Conservation (phyloP, 768 basidiomycete genomes). For the Baorangia bicolor region DNA sequence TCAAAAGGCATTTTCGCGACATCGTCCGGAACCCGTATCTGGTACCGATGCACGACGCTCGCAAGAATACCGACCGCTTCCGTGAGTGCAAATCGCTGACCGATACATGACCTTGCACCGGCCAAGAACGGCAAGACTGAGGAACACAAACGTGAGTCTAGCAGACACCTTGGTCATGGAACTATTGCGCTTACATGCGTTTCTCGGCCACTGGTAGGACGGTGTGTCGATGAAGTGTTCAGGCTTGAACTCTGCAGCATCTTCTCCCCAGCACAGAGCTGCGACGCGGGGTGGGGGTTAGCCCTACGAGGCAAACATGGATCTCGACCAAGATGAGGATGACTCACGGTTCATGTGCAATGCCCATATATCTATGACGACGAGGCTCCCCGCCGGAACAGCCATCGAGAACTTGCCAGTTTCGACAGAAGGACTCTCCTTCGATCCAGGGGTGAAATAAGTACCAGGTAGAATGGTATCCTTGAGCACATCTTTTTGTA, state of each 20-base stretch:
- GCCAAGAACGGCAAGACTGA: constrained; percentile 46
- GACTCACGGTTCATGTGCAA: constrained; percentile 47
- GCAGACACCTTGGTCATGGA: background rate
- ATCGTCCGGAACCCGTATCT: constrained; percentile 40
- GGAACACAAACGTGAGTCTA: background rate
- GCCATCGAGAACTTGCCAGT: constrained; percentile 34
- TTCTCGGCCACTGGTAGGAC: constrained; percentile 50
- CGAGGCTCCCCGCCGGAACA: constrained; percentile 38
- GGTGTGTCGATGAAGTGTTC: constrained; percentile 51
- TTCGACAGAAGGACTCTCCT: constrained; percentile 10
- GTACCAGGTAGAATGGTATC: constrained; percentile 38
- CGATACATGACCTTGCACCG: constrained; percentile 48
- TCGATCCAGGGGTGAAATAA: constrained; percentile 32
- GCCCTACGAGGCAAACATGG: background rate
- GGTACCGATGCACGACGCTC: constrained; percentile 41
- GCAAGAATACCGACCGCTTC: constrained; percentile 45
- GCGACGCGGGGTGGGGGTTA: background rate
- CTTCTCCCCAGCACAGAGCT: constrained; percentile 53
- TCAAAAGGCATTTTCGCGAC: constrained; percentile 28
- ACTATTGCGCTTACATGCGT: constrained; percentile 39
- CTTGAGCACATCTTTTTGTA: constrained; percentile 34
- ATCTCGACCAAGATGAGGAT: background rate
- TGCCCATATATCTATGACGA: constrained; percentile 42
- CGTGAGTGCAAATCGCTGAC: constrained; percentile 46
- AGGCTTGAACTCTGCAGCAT: constrained; percentile 44